Evolutionary conservation across 306 rosid genomes (phyloP), one percentile per base, ranked within the genome.

Genomic region (peach (Prunus persica)): DNA sequence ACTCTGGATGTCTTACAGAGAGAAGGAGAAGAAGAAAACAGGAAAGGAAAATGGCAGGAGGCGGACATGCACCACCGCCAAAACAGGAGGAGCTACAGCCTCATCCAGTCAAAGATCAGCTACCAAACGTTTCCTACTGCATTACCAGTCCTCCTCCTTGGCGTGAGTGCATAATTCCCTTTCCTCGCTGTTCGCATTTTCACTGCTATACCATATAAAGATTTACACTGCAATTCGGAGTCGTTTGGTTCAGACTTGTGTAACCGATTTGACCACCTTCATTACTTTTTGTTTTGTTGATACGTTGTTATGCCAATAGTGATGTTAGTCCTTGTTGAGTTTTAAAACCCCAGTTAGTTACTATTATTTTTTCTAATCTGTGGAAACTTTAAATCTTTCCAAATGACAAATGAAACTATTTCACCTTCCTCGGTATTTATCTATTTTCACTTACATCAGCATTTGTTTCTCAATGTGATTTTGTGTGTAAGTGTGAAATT

Each of bases 61-160:
- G 75, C 58, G 88, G 86, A 78, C 84, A 87, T 46, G 98, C 93
- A 27, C 97, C 98, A 12, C 93, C 80, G 65, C 98, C 96, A 0
- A 94, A 94, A 73, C 97, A 84, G 80, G 98, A 92, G 67, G 98
- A 94, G 80, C 91, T 81, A 30, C 91, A 80, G 84, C 98, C 98
- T 57, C 98, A 94, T 84, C 97, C 95, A 16, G 89, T 71, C 14
- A 94, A 69, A 85, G 98, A 94, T 84, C 98, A 94, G 80, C 73
- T 94, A n/a, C 93, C 98, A 50, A 75, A 78, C 82, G 68, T 94
- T 78, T 92, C 90, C 76, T 94, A 81, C 80, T 94, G 98, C 96
- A 90, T 94, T 75, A 92, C 95, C 18, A 94, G 98, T 84, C 97
- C 98, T 88, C 98, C 98, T 82, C 96, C 98, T 6, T 94, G 98